A percentile compares a stretch with the other conserved stretches of the same genome.
phyloP scores from a whole-genome alignment of 2,329 filamentous ascomycete species.

The Microdochium bolleyi region DNA sequence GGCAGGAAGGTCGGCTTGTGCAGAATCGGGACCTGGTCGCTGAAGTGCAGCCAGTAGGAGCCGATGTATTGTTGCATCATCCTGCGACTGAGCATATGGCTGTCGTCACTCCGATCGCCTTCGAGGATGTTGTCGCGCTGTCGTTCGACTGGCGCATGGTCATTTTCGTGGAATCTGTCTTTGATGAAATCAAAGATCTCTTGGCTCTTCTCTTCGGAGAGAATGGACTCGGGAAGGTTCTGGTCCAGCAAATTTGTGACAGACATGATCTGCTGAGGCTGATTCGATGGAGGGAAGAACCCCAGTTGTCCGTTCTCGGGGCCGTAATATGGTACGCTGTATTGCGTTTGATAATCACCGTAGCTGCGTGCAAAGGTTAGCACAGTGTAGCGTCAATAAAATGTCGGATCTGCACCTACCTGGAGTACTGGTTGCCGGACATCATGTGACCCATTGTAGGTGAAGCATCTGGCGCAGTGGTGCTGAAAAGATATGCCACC shows the following conservation, averaged over 20 bases:
- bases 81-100: slow-evolving; percentile 67
- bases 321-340: slow-evolving; percentile 40
- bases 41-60: slow-evolving; percentile 93
- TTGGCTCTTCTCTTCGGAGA: slow-evolving; percentile 82
- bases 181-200: slow-evolving; percentile 78
- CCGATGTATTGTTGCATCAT: slow-evolving; percentile 96
- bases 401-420: slow-evolving; percentile 28
- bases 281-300: slow-evolving; percentile 47
- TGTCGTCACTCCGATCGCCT: slow-evolving; percentile 61
- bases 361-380: slow-evolving; percentile 29
- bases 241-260: slow-evolving; percentile 80
- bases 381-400: slow-evolving; percentile 5
- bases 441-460: slow-evolving; percentile 44
- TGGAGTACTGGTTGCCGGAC: slow-evolving; percentile 34
- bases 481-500: slow-evolving; percentile 76
- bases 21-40: slow-evolving; percentile 86
- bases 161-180: slow-evolving; percentile 72
- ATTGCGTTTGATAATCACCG: slow-evolving; percentile 41
- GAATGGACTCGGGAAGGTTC: slow-evolving; percentile 66
- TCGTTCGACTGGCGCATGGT: slow-evolving; percentile 64
- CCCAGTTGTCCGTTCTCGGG: slow-evolving; percentile 39
- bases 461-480: slow-evolving; percentile 44
- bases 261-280: slow-evolving; percentile 76
- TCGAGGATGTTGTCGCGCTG: slow-evolving; percentile 71
- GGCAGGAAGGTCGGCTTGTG: slow-evolving; percentile 91